Base-by-base conservation (phyloP, 2,329 filamentous ascomycete species). In the Trichoderma sp. region DNA sequence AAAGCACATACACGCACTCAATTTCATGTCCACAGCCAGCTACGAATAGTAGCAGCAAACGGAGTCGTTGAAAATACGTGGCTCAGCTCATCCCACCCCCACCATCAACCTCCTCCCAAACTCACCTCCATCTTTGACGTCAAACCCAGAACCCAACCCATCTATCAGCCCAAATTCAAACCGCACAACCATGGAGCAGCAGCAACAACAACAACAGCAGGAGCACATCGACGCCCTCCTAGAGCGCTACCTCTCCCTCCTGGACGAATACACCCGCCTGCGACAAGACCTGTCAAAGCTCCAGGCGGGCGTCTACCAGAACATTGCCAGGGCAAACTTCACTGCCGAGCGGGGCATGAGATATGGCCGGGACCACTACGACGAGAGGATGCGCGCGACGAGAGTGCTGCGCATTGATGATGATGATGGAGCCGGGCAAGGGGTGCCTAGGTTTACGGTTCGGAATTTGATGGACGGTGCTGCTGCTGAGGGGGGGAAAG, bases 321-420 rank as follows among this genome's bases (percentile, higher is more conserved):
- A 80, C 68, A 80, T 93, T 47, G 88, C 90, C n/a, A 85, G 90
- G 65, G 90, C 91, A 67, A 92, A 93, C 77, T 93, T 91, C 76
- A 80, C 85, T 30, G 86, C 85, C n/a, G 81, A 86, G 72, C 80
- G 85, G 14, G 84, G 88, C 39, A 74, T 86, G 67, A 81, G 86
- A 48, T 93, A 90, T 73, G 90, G 90, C 3, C 83, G 81, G 68
- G 88, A 91, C 70, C 84, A 85, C 72, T 94, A 91, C 73, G 90
- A 93, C 74, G 84, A 87, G 68, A 83, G 90, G 54, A 91, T 92
- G 87, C 86, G 87, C 73, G 88, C 89, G 3, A 76, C 75, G 24
- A 78, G 84, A 60, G 75, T 76, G 62, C 69, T 88, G 34, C 57
- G 55, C 9, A 70, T 74, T 7, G 41, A 34, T 3, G 30, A 34